phyloP scores from a whole-genome alignment of 805 yeast species.

The Lipomyces japonicus region DNA sequence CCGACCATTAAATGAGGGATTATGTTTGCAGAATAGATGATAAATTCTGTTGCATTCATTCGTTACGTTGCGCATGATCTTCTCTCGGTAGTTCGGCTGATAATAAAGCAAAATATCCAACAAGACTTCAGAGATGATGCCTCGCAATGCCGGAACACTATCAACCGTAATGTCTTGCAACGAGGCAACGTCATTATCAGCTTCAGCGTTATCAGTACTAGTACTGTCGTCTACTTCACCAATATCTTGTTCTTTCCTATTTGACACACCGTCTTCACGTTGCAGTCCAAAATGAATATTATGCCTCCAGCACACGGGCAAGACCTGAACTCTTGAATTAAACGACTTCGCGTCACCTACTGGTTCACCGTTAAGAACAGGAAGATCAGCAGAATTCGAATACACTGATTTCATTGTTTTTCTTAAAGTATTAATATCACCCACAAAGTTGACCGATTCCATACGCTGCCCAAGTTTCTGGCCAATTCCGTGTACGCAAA shows the following conservation, averaged over 20 bases:
- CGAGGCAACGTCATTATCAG: conserved; percentile 45
- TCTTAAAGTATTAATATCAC: conserved; percentile 37
- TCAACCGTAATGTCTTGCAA: conserved; percentile 66
- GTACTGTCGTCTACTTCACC: conserved; percentile 36
- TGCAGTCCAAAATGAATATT: conserved; percentile 38
- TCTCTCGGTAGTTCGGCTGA: conserved; percentile 62
- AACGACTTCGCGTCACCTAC: conserved; percentile 6
- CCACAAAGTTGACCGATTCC: conserved; percentile 81
- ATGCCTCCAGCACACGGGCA: conserved; percentile 92
- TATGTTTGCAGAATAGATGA: conserved; percentile 52
- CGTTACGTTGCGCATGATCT: conserved; percentile 61
- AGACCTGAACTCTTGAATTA: conserved; percentile 61
- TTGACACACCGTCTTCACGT: conserved; percentile 1
- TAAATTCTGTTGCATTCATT: conserved; percentile 61
- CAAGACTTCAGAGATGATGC: conserved; percentile 76
- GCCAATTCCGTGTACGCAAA: conserved; percentile 96
- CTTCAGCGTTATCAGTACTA: conserved; percentile 32
- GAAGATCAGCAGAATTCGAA: conserved; percentile 25
- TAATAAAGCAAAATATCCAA: conserved; percentile 73
- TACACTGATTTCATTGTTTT: conserved; percentile 28
- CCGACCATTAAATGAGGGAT: conserved; percentile 74
- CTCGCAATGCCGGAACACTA: conserved; percentile 58
- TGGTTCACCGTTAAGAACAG: conserved; percentile 22
- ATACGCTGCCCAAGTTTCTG: conserved; percentile 75
- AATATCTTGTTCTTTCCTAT: conserved; percentile 19